phyloP scores from a whole-genome alignment of 805 yeast species.

The Pichia phayaonensis region DNA sequence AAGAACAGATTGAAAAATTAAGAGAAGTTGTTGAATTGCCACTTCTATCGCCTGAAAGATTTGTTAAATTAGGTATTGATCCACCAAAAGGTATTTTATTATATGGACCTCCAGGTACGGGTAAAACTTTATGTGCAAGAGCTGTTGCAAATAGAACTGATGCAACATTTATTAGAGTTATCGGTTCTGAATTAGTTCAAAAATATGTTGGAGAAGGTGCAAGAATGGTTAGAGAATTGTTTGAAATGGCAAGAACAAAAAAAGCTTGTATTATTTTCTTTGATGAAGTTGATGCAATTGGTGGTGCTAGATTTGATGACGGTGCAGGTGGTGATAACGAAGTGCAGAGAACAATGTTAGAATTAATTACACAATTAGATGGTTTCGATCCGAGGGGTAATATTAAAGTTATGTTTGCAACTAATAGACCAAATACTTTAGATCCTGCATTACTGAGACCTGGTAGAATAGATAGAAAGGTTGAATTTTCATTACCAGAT shows the following conservation, averaged over 20 bases:
- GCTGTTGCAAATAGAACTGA: slow-evolving; percentile 99
- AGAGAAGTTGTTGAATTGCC: slow-evolving; percentile 96
- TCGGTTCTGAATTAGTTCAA: slow-evolving; percentile 97
- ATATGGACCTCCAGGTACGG: slow-evolving; percentile 99
- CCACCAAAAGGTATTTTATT: slow-evolving; percentile 97
- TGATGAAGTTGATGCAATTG: slow-evolving; percentile 98
- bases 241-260: slow-evolving; percentile 98
- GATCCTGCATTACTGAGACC: slow-evolving; percentile 98
- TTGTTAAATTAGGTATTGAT: slow-evolving; percentile 93
- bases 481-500: slow-evolving; percentile 93
- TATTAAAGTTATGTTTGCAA: slow-evolving; percentile 98
- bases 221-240: slow-evolving; percentile 96
- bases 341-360: slow-evolving; percentile 98
- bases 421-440: slow-evolving; percentile 94
- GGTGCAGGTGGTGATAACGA: slow-evolving; percentile 99
- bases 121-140: slow-evolving; percentile 96
- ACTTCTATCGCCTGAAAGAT: slow-evolving; percentile 88
- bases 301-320: slow-evolving; percentile 99
- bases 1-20: slow-evolving; percentile 94
- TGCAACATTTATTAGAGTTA: slow-evolving; percentile 96
- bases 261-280: slow-evolving; percentile 97
- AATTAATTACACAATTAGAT: slow-evolving; percentile 92
- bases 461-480: slow-evolving; percentile 98
- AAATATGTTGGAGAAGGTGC: slow-evolving; percentile 99
- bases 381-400: slow-evolving; percentile 99